Conservation (phyloP, 768 basidiomycete genomes). For the Paxillus involutus region DNA sequence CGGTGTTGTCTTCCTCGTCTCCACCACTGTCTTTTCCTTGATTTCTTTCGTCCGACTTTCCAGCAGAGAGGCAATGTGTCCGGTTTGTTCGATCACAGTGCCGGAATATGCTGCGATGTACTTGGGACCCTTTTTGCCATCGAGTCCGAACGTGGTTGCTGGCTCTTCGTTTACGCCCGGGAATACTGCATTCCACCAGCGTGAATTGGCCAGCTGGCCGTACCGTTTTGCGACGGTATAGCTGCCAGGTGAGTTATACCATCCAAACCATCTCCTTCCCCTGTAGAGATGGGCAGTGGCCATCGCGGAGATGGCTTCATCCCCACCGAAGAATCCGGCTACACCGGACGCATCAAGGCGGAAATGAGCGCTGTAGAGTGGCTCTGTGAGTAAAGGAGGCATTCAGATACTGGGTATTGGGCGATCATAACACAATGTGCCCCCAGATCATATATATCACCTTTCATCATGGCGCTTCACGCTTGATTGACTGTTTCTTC, state of each 20-base stretch:
- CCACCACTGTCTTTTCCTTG: constrained; percentile 5
- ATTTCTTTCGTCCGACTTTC: neutral
- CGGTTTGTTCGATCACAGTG: constrained; percentile 47
- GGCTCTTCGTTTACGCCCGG: constrained; percentile 20
- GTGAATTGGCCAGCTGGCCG: constrained; percentile 14
- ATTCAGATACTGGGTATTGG: too few species aligned
- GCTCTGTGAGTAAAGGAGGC: too few species aligned
- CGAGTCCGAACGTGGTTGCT: constrained; percentile 14
- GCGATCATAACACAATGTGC: too few species aligned
- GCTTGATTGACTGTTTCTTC: too few species aligned
- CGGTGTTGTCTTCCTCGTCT: constrained; percentile 7
- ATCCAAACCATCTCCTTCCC: constrained; percentile 29
- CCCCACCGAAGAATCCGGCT: constrained; percentile 29
- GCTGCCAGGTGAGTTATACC: constrained; percentile 35
- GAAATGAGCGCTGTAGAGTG: neutral
- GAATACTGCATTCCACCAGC: constrained; percentile 11
- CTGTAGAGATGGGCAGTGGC: constrained; percentile 26
- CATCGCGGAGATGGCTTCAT: constrained; percentile 32
- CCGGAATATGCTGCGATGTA: constrained; percentile 71
- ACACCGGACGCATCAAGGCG: constrained; percentile 23
- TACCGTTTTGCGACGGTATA: constrained; percentile 26
- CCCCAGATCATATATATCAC: too few species aligned
- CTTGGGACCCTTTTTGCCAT: constrained; percentile 46
- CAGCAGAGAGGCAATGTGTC: constrained; percentile 55
- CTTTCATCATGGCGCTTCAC: too few species aligned